Base-by-base conservation (phyloP, 345 rosid genomes). In the Eucalyptus fibrosa region DNA sequence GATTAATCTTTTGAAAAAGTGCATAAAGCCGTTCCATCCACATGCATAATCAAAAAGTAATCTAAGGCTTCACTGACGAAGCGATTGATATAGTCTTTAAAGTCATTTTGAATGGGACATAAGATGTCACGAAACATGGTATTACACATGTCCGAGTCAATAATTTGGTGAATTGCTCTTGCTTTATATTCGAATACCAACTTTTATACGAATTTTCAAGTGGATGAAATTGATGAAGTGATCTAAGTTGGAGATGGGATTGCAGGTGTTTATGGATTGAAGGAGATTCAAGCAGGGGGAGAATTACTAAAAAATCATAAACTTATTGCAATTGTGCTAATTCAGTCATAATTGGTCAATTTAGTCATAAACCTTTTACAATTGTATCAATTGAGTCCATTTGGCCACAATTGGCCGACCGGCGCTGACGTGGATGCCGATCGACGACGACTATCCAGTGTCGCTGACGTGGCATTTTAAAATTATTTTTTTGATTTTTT, bases 291-390 rank as follows among this genome's bases (percentile, higher is more conserved):
- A 15, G 51, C 1, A 1, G 7, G 18, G 50, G 50, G 50, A 0
- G 50, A 0, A 47, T 4, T 47, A 12, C 2, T 1, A 12, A 47
- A 47, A 47, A 47, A 47, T 47, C 50, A 0, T 47, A 47, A 47
- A 47, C 1, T 47, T 47, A 47, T 12, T 47, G 14, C 50, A 47
- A 47, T 47, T 47, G 5, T 47, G 50, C 50, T 47, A 47, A 47
- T 47, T 12, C 0, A 47, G 2, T 47, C 13, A 12, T 47, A 47
- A 47, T 47, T 3, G 4, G 49, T 47, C 49, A 47, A 47, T 47
- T 0, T 47, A 47, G 13, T 47, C 2, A 0, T 47, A 47, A 47
- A 47, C 5, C 13, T 0, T 47, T 47, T 12, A 12, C 12, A 47
- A 47, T 12, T 12, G 14, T 47, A 0, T 0, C 2, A 47, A 47